phyloP scores from a whole-genome alignment of 2,329 filamentous ascomycete genomes.

The Penicillium sp. region DNA sequence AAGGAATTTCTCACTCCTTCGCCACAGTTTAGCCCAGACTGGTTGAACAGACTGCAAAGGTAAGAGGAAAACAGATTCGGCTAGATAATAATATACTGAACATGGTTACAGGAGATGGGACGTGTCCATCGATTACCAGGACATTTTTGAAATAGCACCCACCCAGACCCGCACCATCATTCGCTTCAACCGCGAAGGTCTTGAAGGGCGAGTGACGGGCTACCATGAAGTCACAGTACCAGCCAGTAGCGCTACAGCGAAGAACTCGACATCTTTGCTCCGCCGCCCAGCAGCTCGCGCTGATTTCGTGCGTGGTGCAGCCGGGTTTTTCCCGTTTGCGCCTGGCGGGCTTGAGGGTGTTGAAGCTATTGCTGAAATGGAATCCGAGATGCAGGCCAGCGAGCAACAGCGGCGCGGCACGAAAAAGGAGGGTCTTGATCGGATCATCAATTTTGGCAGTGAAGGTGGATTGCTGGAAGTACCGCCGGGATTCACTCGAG shows the following conservation, averaged over 20 bases:
- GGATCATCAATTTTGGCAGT: constrained; percentile 75
- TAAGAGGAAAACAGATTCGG: constrained; percentile 28
- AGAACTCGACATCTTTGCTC: constrained; percentile 86
- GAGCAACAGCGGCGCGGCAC: constrained; percentile 38
- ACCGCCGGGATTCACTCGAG: constrained; percentile 76
- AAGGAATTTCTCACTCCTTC: constrained; percentile 74
- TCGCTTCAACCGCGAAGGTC: constrained; percentile 82
- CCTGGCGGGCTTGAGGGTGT: constrained; percentile 85
- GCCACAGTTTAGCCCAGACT: constrained; percentile 72
- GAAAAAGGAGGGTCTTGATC: constrained; percentile 60
- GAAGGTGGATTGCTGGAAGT: constrained; percentile 75
- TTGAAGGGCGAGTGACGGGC: constrained; percentile 87
- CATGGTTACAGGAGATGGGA: constrained; percentile 64
- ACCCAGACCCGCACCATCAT: constrained; percentile 94
- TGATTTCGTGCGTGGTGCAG: constrained; percentile 88
- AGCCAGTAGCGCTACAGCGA: constrained; percentile 82
- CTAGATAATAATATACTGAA: constrained; percentile 3
- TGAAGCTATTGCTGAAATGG: constrained; percentile 77
- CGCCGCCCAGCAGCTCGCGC: constrained; percentile 81
- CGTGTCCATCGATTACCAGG: constrained; percentile 70
- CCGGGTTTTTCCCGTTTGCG: constrained; percentile 90
- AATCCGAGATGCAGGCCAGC: constrained; percentile 64
- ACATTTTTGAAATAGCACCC: constrained; percentile 80
- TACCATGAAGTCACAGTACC: constrained; percentile 94
- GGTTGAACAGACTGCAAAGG: constrained; percentile 87